These are phyloP conservation scores for Peribolospora kevripleyi DNA, from an alignment of 768 basidiomycete genomes.

Conservation along the genomic window DNA sequence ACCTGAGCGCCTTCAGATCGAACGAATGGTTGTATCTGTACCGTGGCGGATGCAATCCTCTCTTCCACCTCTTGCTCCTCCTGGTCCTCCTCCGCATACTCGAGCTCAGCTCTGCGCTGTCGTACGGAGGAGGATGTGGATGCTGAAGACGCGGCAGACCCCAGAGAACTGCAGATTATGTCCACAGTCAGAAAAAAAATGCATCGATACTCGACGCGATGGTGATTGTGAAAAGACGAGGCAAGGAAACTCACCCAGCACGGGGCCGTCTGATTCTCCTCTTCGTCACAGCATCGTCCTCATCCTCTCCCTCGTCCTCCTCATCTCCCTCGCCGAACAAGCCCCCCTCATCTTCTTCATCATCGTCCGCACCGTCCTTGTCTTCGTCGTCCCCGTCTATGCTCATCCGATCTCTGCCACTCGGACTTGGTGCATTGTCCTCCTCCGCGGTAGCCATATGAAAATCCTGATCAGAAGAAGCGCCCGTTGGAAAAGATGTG, in stretches of 20 bases:
- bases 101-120: too few species aligned
- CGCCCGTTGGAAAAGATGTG: too few species aligned
- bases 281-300: background rate
- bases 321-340: slow-evolving; percentile 13
- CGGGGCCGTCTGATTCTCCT: background rate
- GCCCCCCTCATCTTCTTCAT: slow-evolving; percentile 4
- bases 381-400: background rate
- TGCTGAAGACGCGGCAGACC: too few species aligned
- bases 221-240: background rate
- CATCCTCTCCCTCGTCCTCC: background rate
- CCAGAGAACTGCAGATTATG: too few species aligned
- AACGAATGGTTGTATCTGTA: slow-evolving; percentile 22
- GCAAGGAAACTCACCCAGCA: background rate
- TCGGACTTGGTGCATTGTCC: too few species aligned
- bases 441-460: too few species aligned
- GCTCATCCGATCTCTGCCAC: too few species aligned
- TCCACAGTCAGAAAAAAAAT: too few species aligned
- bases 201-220: background rate
- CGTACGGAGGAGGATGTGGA: too few species aligned
- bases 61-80: background rate
- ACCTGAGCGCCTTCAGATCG: slow-evolving; percentile 26
- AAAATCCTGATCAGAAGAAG: too few species aligned
- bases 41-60: background rate
- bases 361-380: slow-evolving; percentile 6
- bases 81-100: too few species aligned